These are phyloP conservation scores for Ramichloridium luteum DNA, from an alignment of 2,329 filamentous ascomycete genomes.

Conservation along the genomic window DNA sequence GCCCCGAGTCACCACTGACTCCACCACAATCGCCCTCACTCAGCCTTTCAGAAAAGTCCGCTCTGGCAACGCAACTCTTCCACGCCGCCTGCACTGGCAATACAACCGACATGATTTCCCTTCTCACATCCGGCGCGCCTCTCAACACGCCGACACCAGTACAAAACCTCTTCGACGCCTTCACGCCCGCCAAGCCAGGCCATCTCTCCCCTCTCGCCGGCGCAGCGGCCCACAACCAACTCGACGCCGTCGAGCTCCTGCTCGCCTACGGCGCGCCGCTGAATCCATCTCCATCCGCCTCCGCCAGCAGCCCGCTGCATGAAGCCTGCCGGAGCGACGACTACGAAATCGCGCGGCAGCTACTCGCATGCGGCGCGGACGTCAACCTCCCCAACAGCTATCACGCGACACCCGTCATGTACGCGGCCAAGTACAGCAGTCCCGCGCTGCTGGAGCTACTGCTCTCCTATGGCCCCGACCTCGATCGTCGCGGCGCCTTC, in stretches of 20 bases:
- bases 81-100: constrained; percentile 21
- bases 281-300: constrained; percentile 17
- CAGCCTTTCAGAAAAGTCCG: constrained; percentile 11
- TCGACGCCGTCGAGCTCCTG: constrained; percentile 17
- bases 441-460: constrained; percentile 16
- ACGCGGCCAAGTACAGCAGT: constrained; percentile 21
- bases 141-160: constrained; percentile 19
- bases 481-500: constrained; percentile 17
- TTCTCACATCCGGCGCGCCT: constrained; percentile 18
- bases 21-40: constrained; percentile 3
- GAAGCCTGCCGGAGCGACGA: constrained; percentile 21
- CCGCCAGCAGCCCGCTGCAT: constrained; percentile 21
- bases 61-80: constrained; percentile 18
- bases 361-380: constrained; percentile 19
- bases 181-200: constrained; percentile 24
- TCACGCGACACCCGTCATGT: constrained; percentile 23
- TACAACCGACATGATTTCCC: constrained; percentile 16
- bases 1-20: constrained; percentile 3
- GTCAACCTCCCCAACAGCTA: constrained; percentile 20
- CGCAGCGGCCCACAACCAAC: constrained; percentile 20
- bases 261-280: constrained; percentile 20
- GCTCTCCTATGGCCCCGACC: constrained; percentile 17
- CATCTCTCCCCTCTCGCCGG: constrained; percentile 22
- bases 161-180: constrained; percentile 20
- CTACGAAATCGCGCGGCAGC: constrained; percentile 15